Evolutionary conservation across 2,329 filamentous ascomycete genomes (phyloP), one percentile per base, ranked within the genome.

Genomic region (Talaromyces sp.): DNA sequence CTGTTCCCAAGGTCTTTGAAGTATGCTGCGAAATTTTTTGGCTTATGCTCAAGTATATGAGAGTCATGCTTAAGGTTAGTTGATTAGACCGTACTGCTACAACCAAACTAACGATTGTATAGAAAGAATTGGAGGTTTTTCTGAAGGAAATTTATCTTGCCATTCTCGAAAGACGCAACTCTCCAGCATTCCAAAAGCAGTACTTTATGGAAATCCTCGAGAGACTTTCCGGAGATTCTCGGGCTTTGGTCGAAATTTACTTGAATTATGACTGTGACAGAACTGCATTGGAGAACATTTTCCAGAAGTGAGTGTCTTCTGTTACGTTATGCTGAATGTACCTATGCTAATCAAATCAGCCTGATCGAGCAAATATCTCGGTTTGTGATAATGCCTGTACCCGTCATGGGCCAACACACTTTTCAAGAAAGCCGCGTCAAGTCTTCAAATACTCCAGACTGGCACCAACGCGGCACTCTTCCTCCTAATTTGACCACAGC

Each of bases 181-280:
- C 94, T 0, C 94, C 94, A 3, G 81, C 90, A 10, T 93, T 93
- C 66, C 95, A 99, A 75, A 99, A 98, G 78, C 86, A 95, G 63
- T 93, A 94, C 74, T 95, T 98, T 70, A 87, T 99, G 76, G 89
- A 88, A 66, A 87, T 99, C 31, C 84, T 99, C 61, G 90, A 92
- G 71, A 86, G 94, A 66, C 83, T 99, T 57, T 93, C 90, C 66
- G 88, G 87, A 16, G 95, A 99, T 74, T 92, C 94, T 1, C 86
- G 92, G 69, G 93, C 92, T 0, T 78, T 99, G 58, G 95, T 99
- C 16, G 95, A 99, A 78, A 90, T 93, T 14, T 99, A 99, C 77
- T 86, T 99, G 68, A 99, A 99, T 78, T 99, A 99, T 74, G 95
- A 99, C 76, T 99, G 95, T 79, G 96, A 98, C 73, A 86, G 94